Evolutionary conservation across 1,284 basidiomycete genomes (phyloP).

Genomic region (Cutaneotrichosporon sp.): DNA sequence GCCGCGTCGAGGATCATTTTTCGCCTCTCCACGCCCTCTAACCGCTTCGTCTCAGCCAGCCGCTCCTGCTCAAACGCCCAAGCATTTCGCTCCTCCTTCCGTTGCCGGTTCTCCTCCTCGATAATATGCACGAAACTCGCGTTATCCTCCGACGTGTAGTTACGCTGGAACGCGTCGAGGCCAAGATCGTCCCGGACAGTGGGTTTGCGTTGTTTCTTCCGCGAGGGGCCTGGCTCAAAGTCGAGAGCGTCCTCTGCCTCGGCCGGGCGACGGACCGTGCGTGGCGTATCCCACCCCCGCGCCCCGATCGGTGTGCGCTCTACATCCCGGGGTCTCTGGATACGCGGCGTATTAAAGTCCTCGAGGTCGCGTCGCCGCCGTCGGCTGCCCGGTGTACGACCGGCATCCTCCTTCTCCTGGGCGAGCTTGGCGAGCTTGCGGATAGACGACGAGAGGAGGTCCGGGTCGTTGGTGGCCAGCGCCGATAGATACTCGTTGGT

Average conservation of each 20-base stretch:
- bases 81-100: conserved; percentile 64
- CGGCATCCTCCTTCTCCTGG: conserved; percentile 37
- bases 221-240: conserved; percentile 3
- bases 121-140: conserved; percentile 86
- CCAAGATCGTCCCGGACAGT: conserved; percentile 54
- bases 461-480: conserved; percentile 64
- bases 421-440: conserved; percentile 63
- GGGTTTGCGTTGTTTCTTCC: not conserved
- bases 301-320: conserved; percentile 39
- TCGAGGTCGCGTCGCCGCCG: conserved; percentile 5
- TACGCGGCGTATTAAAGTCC: conserved; percentile 38
- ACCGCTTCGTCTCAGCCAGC: conserved; percentile 57
- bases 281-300: conserved; percentile 42
- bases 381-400: not conserved
- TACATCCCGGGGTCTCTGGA: conserved; percentile 8
- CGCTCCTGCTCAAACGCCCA: conserved; percentile 91
- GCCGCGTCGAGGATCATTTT: conserved; percentile 46
- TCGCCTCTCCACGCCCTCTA: conserved; percentile 47
- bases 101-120: conserved; percentile 73
- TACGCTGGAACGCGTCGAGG: conserved; percentile 79
- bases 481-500: conserved; percentile 80
- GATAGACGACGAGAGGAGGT: conserved; percentile 66
- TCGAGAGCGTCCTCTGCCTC: conserved; percentile 7
- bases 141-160: conserved; percentile 92
- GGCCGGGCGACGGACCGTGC: conserved; percentile 13